phyloP scores from a whole-genome alignment of 2,329 filamentous ascomycete genomes.

The Rhinocladiella mackenziei region DNA sequence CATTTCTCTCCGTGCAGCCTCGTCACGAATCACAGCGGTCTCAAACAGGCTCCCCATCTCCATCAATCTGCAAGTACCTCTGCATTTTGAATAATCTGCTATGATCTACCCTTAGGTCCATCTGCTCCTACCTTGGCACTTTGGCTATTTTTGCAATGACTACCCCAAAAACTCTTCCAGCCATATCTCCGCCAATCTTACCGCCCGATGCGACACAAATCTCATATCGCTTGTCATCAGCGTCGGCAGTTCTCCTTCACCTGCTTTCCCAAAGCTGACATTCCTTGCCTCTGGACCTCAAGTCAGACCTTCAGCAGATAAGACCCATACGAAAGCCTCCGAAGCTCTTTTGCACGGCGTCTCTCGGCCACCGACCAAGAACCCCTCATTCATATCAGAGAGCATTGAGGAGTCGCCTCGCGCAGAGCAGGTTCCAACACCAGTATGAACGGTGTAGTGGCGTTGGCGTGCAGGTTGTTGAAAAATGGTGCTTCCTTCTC shows the following conservation, averaged over 20 bases:
- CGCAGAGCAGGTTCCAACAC: constrained; percentile 8
- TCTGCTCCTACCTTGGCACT: constrained; percentile 1
- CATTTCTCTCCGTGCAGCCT: too few species aligned
- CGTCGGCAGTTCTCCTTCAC: constrained; percentile 16
- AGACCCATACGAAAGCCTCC: constrained; percentile 8
- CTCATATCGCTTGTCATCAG: constrained; percentile 14
- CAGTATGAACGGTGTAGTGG: constrained; percentile 15
- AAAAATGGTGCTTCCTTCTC: constrained; percentile 18
- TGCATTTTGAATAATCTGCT: too few species aligned
- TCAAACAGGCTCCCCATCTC: too few species aligned
- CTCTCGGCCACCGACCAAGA: constrained; percentile 10
- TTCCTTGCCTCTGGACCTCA: constrained; percentile 7
- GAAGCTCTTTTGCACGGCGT: constrained; percentile 4
- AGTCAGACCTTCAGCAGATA: constrained; percentile 9
- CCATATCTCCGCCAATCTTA: constrained; percentile 10
- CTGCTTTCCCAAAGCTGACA: constrained; percentile 10
- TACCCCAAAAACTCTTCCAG: constrained; percentile 13
- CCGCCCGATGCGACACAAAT: constrained; percentile 8
- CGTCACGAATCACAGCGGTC: too few species aligned
- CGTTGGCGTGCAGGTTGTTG: constrained; percentile 15
- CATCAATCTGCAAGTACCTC: too few species aligned
- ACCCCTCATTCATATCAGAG: constrained; percentile 16
- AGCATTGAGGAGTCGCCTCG: constrained; percentile 5
- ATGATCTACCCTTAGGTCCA: too few species aligned
- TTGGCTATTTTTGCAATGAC: too few species aligned